phyloP scores from a whole-genome alignment of 768 basidiomycete species.

The Agrocybe praecox region DNA sequence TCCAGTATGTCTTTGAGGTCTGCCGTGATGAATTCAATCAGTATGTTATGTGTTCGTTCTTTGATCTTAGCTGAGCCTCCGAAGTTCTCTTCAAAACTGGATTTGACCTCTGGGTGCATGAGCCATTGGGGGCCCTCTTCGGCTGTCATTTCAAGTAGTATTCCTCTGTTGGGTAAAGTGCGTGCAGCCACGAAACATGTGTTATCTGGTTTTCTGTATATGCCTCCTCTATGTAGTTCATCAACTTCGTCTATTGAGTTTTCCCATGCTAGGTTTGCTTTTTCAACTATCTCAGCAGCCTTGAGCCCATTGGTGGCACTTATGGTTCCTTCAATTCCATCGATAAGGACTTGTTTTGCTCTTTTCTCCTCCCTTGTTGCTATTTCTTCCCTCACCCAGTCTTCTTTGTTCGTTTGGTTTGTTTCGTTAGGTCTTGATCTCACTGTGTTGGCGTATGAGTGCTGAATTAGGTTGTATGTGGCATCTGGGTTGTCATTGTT shows the following conservation, averaged over 20 bases:
- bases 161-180: constrained; percentile 5
- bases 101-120: background rate
- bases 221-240: background rate
- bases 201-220: background rate
- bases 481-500: too few species aligned
- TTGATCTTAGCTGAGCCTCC: background rate
- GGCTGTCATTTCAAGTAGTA: background rate
- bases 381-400: background rate
- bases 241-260: background rate
- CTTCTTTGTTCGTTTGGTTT: background rate
- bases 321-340: background rate
- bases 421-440: too few species aligned
- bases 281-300: background rate
- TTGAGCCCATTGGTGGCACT: background rate
- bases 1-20: background rate
- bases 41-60: background rate
- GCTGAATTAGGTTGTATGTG: too few species aligned
- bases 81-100: background rate
- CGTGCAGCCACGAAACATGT: background rate
- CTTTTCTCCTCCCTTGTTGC: background rate
- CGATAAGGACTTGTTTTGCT: constrained; percentile 3
- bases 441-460: too few species aligned
- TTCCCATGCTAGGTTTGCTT: constrained; percentile 4
- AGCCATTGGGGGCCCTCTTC: background rate
- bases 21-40: constrained; percentile 6